Conservation (phyloP, 139 green algal genomes). For the Chlamydomonas urium region DNA sequence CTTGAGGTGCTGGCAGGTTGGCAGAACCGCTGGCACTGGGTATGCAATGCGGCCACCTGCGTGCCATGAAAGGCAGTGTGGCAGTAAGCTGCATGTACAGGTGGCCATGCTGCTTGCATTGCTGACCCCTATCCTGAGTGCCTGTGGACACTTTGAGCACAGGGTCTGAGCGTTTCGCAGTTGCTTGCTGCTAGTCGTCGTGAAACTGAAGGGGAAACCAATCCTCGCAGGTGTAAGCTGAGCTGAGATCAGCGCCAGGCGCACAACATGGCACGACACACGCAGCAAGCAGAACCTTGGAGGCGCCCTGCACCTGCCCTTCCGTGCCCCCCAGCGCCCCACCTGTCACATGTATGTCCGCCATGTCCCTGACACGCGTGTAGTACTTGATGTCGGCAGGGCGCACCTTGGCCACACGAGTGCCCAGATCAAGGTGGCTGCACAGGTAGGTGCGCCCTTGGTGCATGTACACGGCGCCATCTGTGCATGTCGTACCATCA, state of each 20-base stretch:
- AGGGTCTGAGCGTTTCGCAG: no score
- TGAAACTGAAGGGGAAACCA: background rate
- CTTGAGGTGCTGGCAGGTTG: no score
- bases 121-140: no score
- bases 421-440: constrained; percentile 71
- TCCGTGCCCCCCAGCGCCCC: constrained; percentile 16
- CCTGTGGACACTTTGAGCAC: no score
- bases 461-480: constrained; percentile 80
- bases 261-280: background rate
- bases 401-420: constrained; percentile 64
- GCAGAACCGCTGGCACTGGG: no score
- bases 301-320: background rate
- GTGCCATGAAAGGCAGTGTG: no score
- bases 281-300: background rate
- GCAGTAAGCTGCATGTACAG: no score
- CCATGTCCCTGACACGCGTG: constrained; percentile 60
- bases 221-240: background rate
- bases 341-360: constrained; percentile 72
- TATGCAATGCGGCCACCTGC: no score
- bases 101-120: no score
- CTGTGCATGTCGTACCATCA: no score
- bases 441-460: constrained; percentile 88
- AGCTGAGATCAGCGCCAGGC: background rate
- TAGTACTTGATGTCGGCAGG: constrained; percentile 87
- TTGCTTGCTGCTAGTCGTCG: no score